Percentiles rank a stretch among this genome's conserved stretches.
phyloP scores from a whole-genome alignment of 2,329 filamentous ascomycete genomes.

The Fusarium nygamai region DNA sequence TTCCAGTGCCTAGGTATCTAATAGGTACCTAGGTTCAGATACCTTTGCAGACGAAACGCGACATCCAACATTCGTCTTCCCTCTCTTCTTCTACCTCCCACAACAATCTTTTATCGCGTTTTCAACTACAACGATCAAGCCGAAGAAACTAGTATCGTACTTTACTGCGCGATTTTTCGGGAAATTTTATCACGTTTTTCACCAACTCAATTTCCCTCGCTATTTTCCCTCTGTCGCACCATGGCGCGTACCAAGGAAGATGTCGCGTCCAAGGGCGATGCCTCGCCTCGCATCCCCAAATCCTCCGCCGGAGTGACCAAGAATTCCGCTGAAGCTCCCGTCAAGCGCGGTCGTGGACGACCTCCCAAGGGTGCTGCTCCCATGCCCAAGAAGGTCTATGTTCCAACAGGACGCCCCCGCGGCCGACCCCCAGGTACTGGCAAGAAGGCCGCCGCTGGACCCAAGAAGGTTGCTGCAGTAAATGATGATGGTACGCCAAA shows the following conservation, averaged over 20 bases:
- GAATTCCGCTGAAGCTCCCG: conserved; percentile 53
- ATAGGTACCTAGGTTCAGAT: too few species aligned
- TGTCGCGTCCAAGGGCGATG: conserved; percentile 27
- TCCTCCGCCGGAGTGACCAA: conserved; percentile 51
- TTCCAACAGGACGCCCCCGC: conserved; percentile 57
- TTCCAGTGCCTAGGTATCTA: too few species aligned
- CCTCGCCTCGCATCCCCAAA: conserved; percentile 42
- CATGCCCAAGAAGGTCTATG: conserved; percentile 44
- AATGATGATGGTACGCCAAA: conserved; percentile 22
- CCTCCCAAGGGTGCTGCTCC: conserved; percentile 50
- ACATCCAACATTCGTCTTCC: conserved; percentile 2
- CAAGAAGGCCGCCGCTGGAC: conserved; percentile 39
- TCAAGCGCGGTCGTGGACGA: conserved; percentile 50
- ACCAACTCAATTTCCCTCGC: background rate
- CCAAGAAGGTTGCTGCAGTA: conserved; percentile 3
- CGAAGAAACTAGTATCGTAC: background rate
- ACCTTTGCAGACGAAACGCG: conserved; percentile 6
- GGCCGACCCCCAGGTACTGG: conserved; percentile 57
- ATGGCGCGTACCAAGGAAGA: conserved; percentile 50
- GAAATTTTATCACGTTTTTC: conserved; percentile 5
- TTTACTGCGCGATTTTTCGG: conserved; percentile 17
- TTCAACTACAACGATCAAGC: background rate
- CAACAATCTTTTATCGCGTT: conserved; percentile 1
- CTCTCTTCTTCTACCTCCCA: conserved; percentile 17
- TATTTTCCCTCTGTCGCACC: background rate